These are phyloP conservation scores for Monosporascus sp. DNA, from an alignment of 2,329 filamentous ascomycete genomes.

Conservation along the genomic window DNA sequence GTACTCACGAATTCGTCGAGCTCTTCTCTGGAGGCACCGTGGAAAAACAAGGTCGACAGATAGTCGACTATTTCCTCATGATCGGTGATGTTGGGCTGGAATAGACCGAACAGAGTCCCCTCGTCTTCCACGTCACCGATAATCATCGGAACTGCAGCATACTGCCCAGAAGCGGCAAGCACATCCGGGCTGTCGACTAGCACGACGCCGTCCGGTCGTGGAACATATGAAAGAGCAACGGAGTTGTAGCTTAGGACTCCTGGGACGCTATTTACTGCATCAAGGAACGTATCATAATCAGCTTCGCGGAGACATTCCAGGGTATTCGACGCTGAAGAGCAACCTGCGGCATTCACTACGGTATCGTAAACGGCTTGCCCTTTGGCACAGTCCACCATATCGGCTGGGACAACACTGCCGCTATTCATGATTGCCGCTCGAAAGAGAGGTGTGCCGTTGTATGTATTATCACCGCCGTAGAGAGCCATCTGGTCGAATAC, in stretches of 20 bases:
- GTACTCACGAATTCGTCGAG: slow-evolving; percentile 54
- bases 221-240: slow-evolving; percentile 67
- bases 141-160: slow-evolving; percentile 57
- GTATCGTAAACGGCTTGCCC: slow-evolving; percentile 60
- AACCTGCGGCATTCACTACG: slow-evolving; percentile 58
- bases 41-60: slow-evolving; percentile 56
- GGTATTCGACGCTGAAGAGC: slow-evolving; percentile 50
- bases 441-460: slow-evolving; percentile 73
- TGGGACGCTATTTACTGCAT: slow-evolving; percentile 66
- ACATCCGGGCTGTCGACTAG: slow-evolving; percentile 60
- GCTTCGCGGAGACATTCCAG: slow-evolving; percentile 61
- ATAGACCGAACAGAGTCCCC: slow-evolving; percentile 68
- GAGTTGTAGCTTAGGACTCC: slow-evolving; percentile 63
- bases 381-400: slow-evolving; percentile 60
- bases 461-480: slow-evolving; percentile 66
- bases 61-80: slow-evolving; percentile 57
- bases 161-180: slow-evolving; percentile 47
- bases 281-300: slow-evolving; percentile 55
- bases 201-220: slow-evolving; percentile 63
- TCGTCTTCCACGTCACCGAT: slow-evolving; percentile 77
- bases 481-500: slow-evolving; percentile 72
- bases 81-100: slow-evolving; percentile 63
- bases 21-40: slow-evolving; percentile 43
- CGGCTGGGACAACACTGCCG: slow-evolving; percentile 57
- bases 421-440: slow-evolving; percentile 75